These are phyloP conservation scores for Magnolia sinica DNA, from an alignment of 164 flowering plant genomes.

Conservation along the genomic window DNA sequence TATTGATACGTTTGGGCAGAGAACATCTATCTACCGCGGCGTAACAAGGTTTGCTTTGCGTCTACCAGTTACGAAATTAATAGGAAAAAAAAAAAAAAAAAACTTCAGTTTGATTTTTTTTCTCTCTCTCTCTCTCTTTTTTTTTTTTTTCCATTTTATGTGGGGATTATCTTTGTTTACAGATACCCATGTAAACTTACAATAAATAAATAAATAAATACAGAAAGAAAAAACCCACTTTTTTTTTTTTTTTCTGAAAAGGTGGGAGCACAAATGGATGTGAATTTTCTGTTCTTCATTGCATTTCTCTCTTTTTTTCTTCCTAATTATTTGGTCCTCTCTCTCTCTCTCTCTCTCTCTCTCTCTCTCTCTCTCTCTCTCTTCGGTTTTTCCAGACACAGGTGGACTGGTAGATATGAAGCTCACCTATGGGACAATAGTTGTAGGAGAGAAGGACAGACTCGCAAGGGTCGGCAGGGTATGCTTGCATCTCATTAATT, in stretches of 20 bases:
- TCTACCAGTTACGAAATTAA: neutral
- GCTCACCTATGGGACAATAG: conserved; percentile 99
- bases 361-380: neutral
- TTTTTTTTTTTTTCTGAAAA: neutral
- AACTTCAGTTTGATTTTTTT: neutral
- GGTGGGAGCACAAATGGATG: neutral
- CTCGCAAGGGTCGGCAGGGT: conserved; percentile 97
- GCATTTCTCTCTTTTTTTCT: neutral
- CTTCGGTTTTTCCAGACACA: conserved; percentile 46
- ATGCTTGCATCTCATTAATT: neutral
- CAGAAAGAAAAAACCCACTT: neutral
- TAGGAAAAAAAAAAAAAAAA: neutral
- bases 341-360: neutral
- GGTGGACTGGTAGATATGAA: conserved; percentile 98
- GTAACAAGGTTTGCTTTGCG: conserved; percentile 63
- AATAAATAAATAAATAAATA: no score
- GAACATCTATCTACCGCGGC: conserved; percentile 95
- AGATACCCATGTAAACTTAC: neutral
- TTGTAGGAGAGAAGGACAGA: conserved; percentile 95
- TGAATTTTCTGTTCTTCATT: no score
- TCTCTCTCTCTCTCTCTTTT: neutral
- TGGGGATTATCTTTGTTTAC: neutral
- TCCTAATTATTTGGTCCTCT: neutral
- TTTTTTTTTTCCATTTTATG: neutral
- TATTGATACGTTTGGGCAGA: conserved; percentile 86